phyloP scores from a whole-genome alignment of 192 early-diverging fungal species.

The Coemansia sp. region DNA sequence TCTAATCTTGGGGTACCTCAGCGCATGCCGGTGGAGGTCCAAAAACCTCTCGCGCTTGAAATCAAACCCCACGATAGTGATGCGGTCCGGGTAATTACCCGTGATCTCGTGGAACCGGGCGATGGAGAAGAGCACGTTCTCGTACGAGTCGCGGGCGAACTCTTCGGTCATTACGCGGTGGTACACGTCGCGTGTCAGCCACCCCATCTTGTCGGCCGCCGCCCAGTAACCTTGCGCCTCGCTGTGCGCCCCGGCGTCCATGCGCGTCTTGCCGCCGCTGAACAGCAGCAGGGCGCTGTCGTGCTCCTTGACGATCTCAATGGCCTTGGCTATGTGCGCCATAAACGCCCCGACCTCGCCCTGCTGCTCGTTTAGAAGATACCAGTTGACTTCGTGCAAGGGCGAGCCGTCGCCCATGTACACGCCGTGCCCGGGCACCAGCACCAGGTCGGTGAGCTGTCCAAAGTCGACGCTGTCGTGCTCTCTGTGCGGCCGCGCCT shows the following conservation, averaged over 20 bases:
- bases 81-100: constrained; percentile 44
- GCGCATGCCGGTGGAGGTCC: constrained; percentile 44
- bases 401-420: constrained; percentile 41
- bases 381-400: constrained; percentile 46
- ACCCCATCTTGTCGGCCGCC: constrained; percentile 46
- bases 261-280: constrained; percentile 48
- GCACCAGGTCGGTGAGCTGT: constrained; percentile 47
- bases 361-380: constrained; percentile 38
- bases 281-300: constrained; percentile 47
- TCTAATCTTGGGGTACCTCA: constrained; percentile 45
- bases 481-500: constrained; percentile 9
- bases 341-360: constrained; percentile 48
- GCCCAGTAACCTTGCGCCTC: constrained; percentile 55
- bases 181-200: constrained; percentile 39
- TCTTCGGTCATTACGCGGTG: constrained; percentile 52
- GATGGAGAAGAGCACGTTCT: constrained; percentile 55
- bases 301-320: constrained; percentile 41
- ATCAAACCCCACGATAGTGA: constrained; percentile 46
- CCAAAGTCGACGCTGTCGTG: constrained; percentile 22
- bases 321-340: constrained; percentile 45
- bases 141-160: constrained; percentile 54
- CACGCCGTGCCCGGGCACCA: constrained; percentile 52
- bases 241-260: constrained; percentile 40
- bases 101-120: constrained; percentile 54
- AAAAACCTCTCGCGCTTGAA: constrained; percentile 49